phyloP scores from a whole-genome alignment of 805 yeast species.

The Starmerella apis region DNA sequence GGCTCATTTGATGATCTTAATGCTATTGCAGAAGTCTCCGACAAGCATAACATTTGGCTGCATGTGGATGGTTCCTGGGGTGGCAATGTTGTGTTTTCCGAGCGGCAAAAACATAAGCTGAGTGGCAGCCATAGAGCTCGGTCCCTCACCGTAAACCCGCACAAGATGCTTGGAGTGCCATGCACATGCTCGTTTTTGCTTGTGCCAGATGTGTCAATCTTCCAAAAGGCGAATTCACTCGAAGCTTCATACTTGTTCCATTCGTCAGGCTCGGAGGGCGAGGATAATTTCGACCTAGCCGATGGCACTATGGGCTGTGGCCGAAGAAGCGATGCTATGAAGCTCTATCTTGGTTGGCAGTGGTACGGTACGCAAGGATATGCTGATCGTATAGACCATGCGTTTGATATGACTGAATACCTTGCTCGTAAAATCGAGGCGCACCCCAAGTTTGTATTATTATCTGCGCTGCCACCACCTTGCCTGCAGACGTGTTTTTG shows the following conservation, averaged over 20 bases:
- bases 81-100: conserved; percentile 66
- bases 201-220: conserved; percentile 54
- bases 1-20: conserved; percentile 69
- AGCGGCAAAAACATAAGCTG: conserved; percentile 37
- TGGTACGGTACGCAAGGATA: conserved; percentile 66
- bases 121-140: conserved; percentile 57
- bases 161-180: conserved; percentile 83
- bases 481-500: conserved; percentile 79
- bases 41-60: conserved; percentile 53
- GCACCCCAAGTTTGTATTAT: conserved; percentile 42
- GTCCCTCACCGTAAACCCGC: conserved; percentile 74
- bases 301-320: conserved; percentile 93
- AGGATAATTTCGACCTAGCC: conserved; percentile 57
- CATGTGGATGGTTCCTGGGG: conserved; percentile 92
- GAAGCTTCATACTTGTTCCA: conserved; percentile 77
- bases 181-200: conserved; percentile 55
- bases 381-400: conserved; percentile 58
- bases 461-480: conserved; percentile 53
- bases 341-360: conserved; percentile 69
- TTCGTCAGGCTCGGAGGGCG: conserved; percentile 38
- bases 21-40: conserved; percentile 45
- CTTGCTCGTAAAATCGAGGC: conserved; percentile 40
- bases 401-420: conserved; percentile 53
- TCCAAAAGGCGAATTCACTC: conserved; percentile 64
- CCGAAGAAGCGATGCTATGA: conserved; percentile 70